A percentile compares a stretch with the other conserved stretches of the same genome.
These are phyloP conservation scores for Aechmea fasciata DNA, from an alignment of 176 grass and related monocot genomes.

Conservation along the genomic window DNA sequence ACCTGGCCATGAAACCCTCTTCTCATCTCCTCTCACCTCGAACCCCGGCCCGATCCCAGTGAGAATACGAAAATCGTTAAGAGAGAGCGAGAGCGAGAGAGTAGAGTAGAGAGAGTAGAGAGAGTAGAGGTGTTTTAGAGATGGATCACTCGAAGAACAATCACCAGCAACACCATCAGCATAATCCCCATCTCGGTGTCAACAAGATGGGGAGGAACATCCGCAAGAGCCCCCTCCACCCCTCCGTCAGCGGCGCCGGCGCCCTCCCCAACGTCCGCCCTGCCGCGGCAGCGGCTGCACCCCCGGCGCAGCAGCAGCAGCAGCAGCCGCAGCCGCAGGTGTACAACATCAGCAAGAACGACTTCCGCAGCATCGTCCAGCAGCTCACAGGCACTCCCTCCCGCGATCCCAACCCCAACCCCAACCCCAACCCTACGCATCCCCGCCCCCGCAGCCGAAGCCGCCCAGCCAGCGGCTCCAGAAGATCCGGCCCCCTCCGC, in stretches of 20 bases:
- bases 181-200: conserved; percentile 52
- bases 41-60: no score
- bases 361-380: conserved; percentile 94
- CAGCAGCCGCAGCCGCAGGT: conserved; percentile 84
- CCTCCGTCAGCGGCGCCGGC: not conserved
- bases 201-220: conserved; percentile 81
- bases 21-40: not conserved
- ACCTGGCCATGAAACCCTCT: not conserved
- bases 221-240: conserved; percentile 45
- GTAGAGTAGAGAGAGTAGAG: not conserved
- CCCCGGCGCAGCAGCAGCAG: conserved; percentile 41
- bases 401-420: conserved; percentile 18
- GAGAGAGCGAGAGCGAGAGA: not conserved
- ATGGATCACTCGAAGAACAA: conserved; percentile 77
- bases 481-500: conserved; percentile 71
- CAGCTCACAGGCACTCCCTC: conserved; percentile 88
- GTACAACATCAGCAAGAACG: conserved; percentile 98
- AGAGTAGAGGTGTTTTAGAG: not conserved
- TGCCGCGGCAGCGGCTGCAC: conserved; percentile 10
- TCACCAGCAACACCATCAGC: conserved; percentile 19
- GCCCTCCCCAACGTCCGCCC: conserved; percentile 33
- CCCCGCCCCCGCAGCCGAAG: conserved; percentile 33
- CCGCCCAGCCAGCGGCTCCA: conserved; percentile 61
- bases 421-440: conserved; percentile 7
- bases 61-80: no score